Base-by-base conservation (phyloP, 768 basidiomycete species). In the Nidularia sp. region DNA sequence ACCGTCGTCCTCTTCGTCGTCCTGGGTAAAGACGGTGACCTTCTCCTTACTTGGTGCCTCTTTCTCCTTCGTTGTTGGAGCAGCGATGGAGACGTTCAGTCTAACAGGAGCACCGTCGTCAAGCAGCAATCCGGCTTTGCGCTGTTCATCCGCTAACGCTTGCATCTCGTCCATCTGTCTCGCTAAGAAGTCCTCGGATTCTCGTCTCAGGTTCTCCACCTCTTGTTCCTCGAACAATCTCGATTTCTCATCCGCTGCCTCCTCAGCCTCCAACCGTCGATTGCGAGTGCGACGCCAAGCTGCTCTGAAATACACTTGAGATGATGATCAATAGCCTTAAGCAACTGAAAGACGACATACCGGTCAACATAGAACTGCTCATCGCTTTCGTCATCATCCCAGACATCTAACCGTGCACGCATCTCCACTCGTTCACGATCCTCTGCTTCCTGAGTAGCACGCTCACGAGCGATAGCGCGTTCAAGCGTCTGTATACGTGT, bases 141-240 rank as follows among this genome's bases (percentile, higher is more conserved):
- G 85, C 61, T 97, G 93, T 62, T 95, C 89, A 48, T 90, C 90
- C 9, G 90, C 90, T 31, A 96, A 73, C 2, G 90, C 87, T 57
- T 93, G 92, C 85, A 96, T 89, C 66, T 98, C 94, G 56, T 91
- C 91, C 91, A 96, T 93, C 63, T 97, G 94, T 50, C 85, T 80
- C 34, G 91, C 90, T 54, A 98, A 77, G 79, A 98, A 97, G 56
- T 85, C 88, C 67, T 98, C 96, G 0, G 93, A 93, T 68, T 98
- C 93, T 47, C 84, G 80, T 34, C 92, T 84, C 22, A 97, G 76
- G 58, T 91, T 89, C 64, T 90, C 93, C 6, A 84, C 82, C 68
- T 97, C 93, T 48, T 88, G 86, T 45, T 87, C 86, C 68, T 97
- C 95, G 53, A 85, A 85, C 31, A 79, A 72, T 12, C 90, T 82